Base-by-base conservation (phyloP, 306 rosid species). In the Rosa chinensis region DNA sequence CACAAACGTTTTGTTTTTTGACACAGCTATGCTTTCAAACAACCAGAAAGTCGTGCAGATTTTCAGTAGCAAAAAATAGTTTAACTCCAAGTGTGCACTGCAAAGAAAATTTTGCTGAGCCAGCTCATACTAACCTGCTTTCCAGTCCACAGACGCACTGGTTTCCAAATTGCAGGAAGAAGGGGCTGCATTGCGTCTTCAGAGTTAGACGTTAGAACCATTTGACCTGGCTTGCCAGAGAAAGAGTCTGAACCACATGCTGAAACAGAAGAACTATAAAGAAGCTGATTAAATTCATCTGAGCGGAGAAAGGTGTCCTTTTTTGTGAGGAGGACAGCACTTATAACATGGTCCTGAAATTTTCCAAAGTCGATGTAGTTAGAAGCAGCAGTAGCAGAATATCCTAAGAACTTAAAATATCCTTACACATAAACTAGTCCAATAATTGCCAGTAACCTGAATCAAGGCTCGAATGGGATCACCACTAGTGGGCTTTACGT, bases 401-500 rank as follows among this genome's bases (percentile, higher is more conserved):
- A 62, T 28, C 7, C 11, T 75, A 21, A 40, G 47, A 18, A 58
- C 17, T 28, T 40, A 25, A 67, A 25, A 44, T 35, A 61, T 32
- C 25, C 8, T 58, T 25, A 58, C 14, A 45, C 47, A 70, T 48
- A 10, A 53, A 66, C 21, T 6, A 14, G 48, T 13, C 8, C 10
- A 28, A 61, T 44, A 23, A 18, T 44, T 14, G 10, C 47, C 39
- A 16, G 35, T 28, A 25, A 92, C 99, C 97, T 94, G 99, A 88
- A 95, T 95, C 86, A 95, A 87, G 72, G 96, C 87, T 86, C 99
- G 88, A 75, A 92, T 91, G 76, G 99, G 98, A 79, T 89, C 99
- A 78, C 99, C 98, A 78, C 99, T 92, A 53, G 99, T 95, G 62
- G 99, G 98, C 85, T 95, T 95, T 84, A 95, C 97, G 76, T 89